phyloP scores from a whole-genome alignment of 2,329 filamentous ascomycete species.

The Xylogone sp. region DNA sequence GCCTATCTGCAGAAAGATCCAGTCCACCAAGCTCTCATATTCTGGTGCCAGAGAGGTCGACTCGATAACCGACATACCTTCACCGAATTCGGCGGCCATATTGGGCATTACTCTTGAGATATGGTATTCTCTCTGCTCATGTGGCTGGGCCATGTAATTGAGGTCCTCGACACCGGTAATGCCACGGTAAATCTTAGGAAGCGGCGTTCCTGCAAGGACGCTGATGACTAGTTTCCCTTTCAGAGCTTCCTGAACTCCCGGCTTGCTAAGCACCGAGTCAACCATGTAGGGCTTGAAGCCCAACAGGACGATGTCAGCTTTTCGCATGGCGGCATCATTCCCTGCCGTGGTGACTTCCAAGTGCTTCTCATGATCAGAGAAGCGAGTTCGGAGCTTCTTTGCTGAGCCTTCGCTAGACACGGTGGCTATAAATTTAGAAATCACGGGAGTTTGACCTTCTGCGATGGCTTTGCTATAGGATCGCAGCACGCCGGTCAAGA shows the following conservation, averaged over 20 bases:
- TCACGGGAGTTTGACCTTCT: constrained; percentile 12
- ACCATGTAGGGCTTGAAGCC: constrained; percentile 80
- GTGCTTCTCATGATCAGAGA: constrained; percentile 22
- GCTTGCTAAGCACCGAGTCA: constrained; percentile 59
- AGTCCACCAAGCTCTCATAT: constrained; percentile 59
- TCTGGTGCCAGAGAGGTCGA: constrained; percentile 43
- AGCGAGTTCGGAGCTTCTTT: constrained; percentile 27
- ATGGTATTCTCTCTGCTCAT: constrained; percentile 39
- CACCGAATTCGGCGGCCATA: constrained; percentile 72
- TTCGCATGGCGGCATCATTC: constrained; percentile 64
- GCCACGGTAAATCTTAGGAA: constrained; percentile 61
- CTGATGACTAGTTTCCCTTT: constrained; percentile 78
- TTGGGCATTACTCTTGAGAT: constrained; percentile 83
- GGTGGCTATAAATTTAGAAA: constrained; percentile 36
- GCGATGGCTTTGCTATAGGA: constrained; percentile 11
- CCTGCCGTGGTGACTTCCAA: constrained; percentile 38
- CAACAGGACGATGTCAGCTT: constrained; percentile 72
- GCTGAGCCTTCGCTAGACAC: constrained; percentile 36
- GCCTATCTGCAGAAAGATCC: constrained; percentile 75
- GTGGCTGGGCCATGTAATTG: constrained; percentile 18
- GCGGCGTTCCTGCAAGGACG: constrained; percentile 75
- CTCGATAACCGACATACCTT: constrained; percentile 76
- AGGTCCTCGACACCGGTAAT: constrained; percentile 43
- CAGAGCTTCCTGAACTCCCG: constrained; percentile 69
- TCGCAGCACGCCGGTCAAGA: constrained; percentile 20